phyloP scores from a whole-genome alignment of 1,284 basidiomycete species.

The Heterobasidion annosum region DNA sequence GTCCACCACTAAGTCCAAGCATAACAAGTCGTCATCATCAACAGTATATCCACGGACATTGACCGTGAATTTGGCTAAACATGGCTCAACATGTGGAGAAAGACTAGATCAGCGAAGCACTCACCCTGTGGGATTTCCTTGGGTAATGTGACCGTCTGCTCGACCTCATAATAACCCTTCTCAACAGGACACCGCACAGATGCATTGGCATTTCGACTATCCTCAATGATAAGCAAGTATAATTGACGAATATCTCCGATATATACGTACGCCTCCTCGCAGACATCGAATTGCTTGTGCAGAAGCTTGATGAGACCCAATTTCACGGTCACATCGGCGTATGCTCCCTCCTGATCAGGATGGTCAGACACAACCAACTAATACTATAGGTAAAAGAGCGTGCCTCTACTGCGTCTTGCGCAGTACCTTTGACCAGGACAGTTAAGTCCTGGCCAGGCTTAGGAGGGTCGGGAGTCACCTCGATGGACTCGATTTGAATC shows the following conservation, averaged over 20 bases:
- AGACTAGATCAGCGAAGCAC: slow-evolving; percentile 13
- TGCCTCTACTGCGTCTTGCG: slow-evolving; percentile 59
- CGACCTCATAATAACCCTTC: slow-evolving; percentile 58
- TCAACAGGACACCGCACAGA: slow-evolving; percentile 75
- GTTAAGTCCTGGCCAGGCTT: slow-evolving; percentile 77
- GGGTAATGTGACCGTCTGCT: slow-evolving; percentile 77
- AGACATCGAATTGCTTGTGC: slow-evolving; percentile 77
- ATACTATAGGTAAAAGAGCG: slow-evolving; percentile 8
- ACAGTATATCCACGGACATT: slow-evolving; percentile 64
- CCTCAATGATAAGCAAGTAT: slow-evolving; percentile 4
- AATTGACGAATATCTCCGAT: neutral
- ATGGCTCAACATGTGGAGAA: slow-evolving; percentile 3
- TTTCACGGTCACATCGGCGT: slow-evolving; percentile 82
- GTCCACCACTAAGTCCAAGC: slow-evolving; percentile 73
- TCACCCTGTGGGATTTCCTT: slow-evolving; percentile 83
- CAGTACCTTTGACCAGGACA: slow-evolving; percentile 64
- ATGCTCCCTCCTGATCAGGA: slow-evolving; percentile 74
- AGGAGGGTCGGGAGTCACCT: slow-evolving; percentile 75
- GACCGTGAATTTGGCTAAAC: slow-evolving; percentile 79
- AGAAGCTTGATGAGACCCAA: slow-evolving; percentile 83
- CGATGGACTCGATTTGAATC: slow-evolving; percentile 58
- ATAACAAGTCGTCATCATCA: slow-evolving; percentile 76
- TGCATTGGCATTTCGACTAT: slow-evolving; percentile 58
- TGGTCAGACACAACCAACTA: slow-evolving; percentile 1
- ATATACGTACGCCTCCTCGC: slow-evolving; percentile 81